Evolutionary conservation across 768 basidiomycete species (phyloP).

Genomic region (Tulasnella sp.): DNA sequence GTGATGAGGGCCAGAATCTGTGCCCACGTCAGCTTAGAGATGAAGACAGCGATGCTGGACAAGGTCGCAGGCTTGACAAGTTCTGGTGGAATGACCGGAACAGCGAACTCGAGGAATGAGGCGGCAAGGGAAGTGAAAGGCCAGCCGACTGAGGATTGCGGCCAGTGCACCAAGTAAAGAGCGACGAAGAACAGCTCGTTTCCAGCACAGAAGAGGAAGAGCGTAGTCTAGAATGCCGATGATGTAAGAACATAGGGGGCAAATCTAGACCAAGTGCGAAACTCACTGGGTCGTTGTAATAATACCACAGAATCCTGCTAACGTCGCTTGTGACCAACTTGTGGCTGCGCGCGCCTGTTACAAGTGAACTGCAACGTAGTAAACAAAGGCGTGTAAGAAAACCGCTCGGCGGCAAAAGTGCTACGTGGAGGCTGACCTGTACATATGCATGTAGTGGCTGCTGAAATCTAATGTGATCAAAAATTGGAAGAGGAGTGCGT

Average conservation of each 20-base stretch:
- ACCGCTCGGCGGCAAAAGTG: background rate
- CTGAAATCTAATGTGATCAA: constrained; percentile 96
- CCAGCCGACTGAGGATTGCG: constrained; percentile 58
- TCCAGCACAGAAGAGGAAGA: constrained; percentile 89
- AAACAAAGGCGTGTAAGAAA: background rate
- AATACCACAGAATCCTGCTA: constrained; percentile 82
- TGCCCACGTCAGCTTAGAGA: constrained; percentile 63
- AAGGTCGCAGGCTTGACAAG: constrained; percentile 30
- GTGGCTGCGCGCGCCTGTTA: constrained; percentile 89
- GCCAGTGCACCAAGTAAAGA: constrained; percentile 89
- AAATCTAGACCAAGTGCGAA: background rate
- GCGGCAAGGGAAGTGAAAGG: constrained; percentile 31
- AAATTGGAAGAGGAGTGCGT: constrained; percentile 83
- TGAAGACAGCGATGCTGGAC: constrained; percentile 36
- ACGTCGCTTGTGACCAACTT: constrained; percentile 91
- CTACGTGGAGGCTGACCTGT: constrained; percentile 61
- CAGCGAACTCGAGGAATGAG: constrained; percentile 27
- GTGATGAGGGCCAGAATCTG: constrained; percentile 61
- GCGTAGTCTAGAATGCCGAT: constrained; percentile 52
- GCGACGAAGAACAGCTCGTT: constrained; percentile 96
- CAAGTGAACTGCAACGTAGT: constrained; percentile 64
- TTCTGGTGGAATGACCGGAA: constrained; percentile 30
- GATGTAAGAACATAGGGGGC: background rate
- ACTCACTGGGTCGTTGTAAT: constrained; percentile 90
- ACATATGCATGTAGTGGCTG: constrained; percentile 99